Base-by-base conservation (phyloP, 176 grass and related monocot genomes). In the Bonia amplexicaulis region DNA sequence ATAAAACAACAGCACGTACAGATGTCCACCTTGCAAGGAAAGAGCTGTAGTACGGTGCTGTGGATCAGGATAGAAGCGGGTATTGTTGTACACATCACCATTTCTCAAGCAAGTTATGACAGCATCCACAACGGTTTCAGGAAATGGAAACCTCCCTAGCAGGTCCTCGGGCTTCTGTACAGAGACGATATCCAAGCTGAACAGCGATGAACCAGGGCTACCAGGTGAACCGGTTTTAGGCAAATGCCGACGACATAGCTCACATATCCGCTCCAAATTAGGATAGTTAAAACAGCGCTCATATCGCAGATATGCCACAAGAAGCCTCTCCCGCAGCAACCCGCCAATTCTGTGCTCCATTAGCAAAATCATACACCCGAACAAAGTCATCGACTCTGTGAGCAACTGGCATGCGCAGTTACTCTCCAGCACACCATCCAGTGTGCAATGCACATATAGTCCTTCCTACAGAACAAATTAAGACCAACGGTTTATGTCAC, bases 101-200 rank as follows among this genome's bases (percentile, higher is more conserved):
- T 66, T 84, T 49, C 93, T 53, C 69, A 95, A 85, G 76, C 85
- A 86, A 69, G 58, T 83, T 84, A 90, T 88, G 48, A 85, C 67
- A 82, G 79, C 69, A 89, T 95, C 90, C 14, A 90, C 87, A 49
- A 90, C 71, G 26, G 45, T 27, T 41, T 93, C 80, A 1, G 89
- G 89, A 69, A 96, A 93, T 9, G 78, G 93, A 87, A 96, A 96
- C 81, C 86, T 89, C 78, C 83, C 78, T 48, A 96, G 92, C 27
- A 96, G 69, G 27, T 89, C 81, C 76, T 93, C 91, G 25, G 89
- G 63, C 66, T 85, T 93, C 71, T 89, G 88, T 52, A 91, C 44
- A 71, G 79, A 67, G 52, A 96, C 77, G 12, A 91, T 79, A 49
- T 88, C 41, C 2, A 57, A 73, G 52, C 35, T 68, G 25, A 71